Evolutionary conservation across 139 green algal species (phyloP).

Genomic region (Medakamo hakoo): DNA sequence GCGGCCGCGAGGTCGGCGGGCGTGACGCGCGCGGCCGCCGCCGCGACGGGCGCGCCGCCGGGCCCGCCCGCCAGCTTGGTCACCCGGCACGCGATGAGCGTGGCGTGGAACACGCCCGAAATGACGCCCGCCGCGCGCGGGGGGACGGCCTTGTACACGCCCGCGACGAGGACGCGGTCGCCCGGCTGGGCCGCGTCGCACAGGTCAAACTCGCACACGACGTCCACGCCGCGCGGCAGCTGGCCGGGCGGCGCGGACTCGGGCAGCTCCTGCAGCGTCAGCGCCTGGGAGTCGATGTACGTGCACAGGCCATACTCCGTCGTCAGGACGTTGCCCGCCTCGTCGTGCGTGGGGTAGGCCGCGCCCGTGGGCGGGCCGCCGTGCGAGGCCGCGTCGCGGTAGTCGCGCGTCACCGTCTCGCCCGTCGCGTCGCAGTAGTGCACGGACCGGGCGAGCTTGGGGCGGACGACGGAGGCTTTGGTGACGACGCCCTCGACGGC

Average conservation of each 20-base stretch:
- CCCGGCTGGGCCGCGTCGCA: constrained; percentile 86
- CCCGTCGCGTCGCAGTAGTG: constrained; percentile 76
- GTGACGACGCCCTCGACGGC: constrained; percentile 92
- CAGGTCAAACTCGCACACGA: constrained; percentile 48
- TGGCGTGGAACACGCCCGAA: constrained; percentile 31
- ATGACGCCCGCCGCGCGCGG: constrained; percentile 27
- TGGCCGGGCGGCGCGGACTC: constrained; percentile 89
- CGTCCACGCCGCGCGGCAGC: constrained; percentile 57
- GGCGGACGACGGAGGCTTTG: constrained; percentile 68
- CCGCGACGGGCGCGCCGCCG: constrained; percentile 15
- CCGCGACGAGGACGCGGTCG: constrained; percentile 74
- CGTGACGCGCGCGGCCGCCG: constrained; percentile 13
- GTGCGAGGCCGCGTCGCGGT: constrained; percentile 76
- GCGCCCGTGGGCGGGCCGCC: constrained; percentile 44
- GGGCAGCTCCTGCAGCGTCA: constrained; percentile 90
- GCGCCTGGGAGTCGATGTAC: constrained; percentile 79
- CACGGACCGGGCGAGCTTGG: constrained; percentile 72
- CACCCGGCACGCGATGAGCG: constrained; percentile 42
- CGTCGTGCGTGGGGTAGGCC: constrained; percentile 66
- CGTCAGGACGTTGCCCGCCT: constrained; percentile 63
- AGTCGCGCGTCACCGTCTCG: constrained; percentile 55
- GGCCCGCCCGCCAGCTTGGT: constrained; percentile 27
- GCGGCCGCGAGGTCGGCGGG: constrained; percentile 29
- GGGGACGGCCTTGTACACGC: constrained; percentile 82
- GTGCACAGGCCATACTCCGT: constrained; percentile 87